Conservation (phyloP, 116 monocot species). For the Phalaenopsis hybrid region DNA sequence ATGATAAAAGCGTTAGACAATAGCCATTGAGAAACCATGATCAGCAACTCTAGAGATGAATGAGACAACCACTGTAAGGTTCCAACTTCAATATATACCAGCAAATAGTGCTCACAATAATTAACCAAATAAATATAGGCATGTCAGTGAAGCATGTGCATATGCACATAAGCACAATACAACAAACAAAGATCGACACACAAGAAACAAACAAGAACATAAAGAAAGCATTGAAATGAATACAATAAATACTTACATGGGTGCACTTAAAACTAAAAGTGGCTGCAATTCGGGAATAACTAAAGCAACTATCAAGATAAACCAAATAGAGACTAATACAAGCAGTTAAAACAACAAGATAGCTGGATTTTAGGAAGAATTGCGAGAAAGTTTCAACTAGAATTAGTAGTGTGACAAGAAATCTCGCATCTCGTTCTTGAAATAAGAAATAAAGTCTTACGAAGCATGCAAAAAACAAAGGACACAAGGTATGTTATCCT, state of each 20-base stretch:
- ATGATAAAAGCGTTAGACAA: neutral
- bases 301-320: neutral
- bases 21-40: neutral
- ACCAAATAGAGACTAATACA: too few species aligned
- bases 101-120: neutral
- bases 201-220: neutral
- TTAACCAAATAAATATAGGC: neutral
- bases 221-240: slow-evolving; percentile 1
- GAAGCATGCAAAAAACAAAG: neutral
- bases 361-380: too few species aligned
- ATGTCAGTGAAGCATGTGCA: neutral
- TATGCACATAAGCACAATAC: neutral
- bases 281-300: neutral
- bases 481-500: too few species aligned
- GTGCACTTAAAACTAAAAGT: neutral
- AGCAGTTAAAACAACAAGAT: too few species aligned
- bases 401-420: neutral
- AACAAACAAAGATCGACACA: neutral
- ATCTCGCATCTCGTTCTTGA: neutral
- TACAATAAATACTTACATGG: neutral
- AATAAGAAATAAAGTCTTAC: neutral
- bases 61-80: neutral
- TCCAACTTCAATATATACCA: neutral
- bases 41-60: neutral
- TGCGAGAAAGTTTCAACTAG: neutral